Conservation (phyloP, 805 yeast genomes). For the Maudiozyma turicensis region DNA sequence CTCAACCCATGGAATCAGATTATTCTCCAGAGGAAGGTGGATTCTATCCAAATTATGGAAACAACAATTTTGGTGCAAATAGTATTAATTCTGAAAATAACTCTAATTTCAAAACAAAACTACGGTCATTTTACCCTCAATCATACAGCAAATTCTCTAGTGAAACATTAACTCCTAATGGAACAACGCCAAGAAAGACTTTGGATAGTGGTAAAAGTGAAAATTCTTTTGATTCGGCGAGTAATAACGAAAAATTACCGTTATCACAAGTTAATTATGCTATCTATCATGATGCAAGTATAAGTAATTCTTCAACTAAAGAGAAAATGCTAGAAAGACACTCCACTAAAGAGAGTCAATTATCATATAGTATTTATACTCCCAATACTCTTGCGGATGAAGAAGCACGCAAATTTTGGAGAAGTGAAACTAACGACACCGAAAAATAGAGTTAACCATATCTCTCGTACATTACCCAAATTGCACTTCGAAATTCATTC, state of each 20-base stretch:
- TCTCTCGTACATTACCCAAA: too few species aligned
- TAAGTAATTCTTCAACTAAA: neutral
- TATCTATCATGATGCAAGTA: too few species aligned
- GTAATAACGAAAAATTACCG: too few species aligned
- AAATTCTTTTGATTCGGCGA: neutral
- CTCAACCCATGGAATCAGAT: conserved; percentile 30
- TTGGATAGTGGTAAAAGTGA: neutral
- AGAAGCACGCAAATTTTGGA: conserved; percentile 30
- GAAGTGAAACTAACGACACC: conserved; percentile 4
- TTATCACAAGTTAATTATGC: too few species aligned
- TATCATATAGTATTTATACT: conserved; percentile 15
- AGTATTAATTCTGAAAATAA: conserved; percentile 8
- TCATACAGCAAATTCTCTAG: conserved; percentile 2
- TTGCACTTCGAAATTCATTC: neutral
- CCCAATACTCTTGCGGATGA: conserved; percentile 31
- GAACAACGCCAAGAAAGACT: conserved; percentile 6
- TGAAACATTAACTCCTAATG: neutral
- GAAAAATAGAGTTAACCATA: neutral
- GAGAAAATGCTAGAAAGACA: neutral
- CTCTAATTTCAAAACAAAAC: conserved; percentile 5
- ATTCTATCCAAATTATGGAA: conserved; percentile 10
- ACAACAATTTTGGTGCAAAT: conserved; percentile 8
- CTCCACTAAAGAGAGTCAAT: neutral
- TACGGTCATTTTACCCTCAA: conserved; percentile 11
- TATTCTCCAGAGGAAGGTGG: conserved; percentile 12